Evolutionary conservation across 768 basidiomycete species (phyloP).

Genomic region (Lactifluus echinatus): DNA sequence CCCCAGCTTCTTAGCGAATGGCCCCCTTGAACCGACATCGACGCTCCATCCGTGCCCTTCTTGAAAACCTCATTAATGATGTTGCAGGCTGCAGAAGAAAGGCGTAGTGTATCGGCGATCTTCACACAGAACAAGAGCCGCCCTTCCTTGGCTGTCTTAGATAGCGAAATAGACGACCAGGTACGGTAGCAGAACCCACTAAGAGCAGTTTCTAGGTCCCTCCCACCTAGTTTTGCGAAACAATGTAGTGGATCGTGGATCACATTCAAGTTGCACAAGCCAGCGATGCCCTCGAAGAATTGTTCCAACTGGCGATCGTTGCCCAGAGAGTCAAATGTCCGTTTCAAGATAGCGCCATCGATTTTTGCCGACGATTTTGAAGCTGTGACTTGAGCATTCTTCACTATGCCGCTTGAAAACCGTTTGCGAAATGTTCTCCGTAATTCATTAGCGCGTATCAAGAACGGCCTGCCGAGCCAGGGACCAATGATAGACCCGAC

Average conservation of each 20-base stretch:
- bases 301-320: background rate
- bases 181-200: background rate
- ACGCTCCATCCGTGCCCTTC: background rate
- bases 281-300: background rate
- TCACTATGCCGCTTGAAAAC: no score
- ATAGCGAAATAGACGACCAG: background rate
- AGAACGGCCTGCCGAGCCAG: no score
- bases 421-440: no score
- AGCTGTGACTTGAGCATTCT: no score
- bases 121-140: background rate
- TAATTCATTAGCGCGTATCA: no score
- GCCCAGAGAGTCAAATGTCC: background rate
- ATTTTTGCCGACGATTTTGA: no score
- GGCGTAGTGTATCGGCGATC: background rate
- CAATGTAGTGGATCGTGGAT: background rate
- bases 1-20: background rate
- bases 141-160: background rate
- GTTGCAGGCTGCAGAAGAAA: background rate
- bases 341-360: background rate
- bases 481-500: no score
- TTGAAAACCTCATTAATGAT: background rate
- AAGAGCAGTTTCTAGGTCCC: no score
- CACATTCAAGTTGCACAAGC: background rate
- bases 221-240: background rate
- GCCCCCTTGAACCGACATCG: background rate